Percentiles rank a stretch among this genome's conserved stretches.
These are phyloP conservation scores for Collariella sp. DNA, from an alignment of 495 filamentous ascomycete species.

Conservation along the genomic window DNA sequence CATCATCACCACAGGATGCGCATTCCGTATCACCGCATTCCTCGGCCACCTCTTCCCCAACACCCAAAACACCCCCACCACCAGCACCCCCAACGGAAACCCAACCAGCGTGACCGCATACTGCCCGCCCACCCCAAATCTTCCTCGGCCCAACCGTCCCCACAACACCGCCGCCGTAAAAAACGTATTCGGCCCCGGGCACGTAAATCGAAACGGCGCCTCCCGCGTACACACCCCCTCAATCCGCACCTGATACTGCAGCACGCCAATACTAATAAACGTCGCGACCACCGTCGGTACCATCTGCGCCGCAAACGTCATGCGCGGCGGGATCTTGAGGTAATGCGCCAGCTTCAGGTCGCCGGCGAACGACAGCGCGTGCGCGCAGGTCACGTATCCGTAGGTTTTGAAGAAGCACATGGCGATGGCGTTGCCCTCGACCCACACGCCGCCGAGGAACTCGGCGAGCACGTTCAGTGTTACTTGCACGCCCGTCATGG, in stretches of 20 bases:
- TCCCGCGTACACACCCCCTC: conserved; percentile 31
- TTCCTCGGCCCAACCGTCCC: conserved; percentile 40
- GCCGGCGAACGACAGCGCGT: conserved; percentile 31
- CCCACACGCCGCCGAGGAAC: conserved; percentile 37
- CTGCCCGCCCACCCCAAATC: conserved; percentile 33
- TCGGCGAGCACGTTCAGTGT: conserved; percentile 39
- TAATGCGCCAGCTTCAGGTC: conserved; percentile 41
- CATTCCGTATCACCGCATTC: conserved; percentile 28
- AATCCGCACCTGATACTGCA: conserved; percentile 36
- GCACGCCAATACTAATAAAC: conserved; percentile 32
- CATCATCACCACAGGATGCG: conserved; percentile 35
- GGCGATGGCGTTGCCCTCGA: conserved; percentile 35
- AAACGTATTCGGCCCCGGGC: conserved; percentile 36
- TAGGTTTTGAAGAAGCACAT: conserved; percentile 41
- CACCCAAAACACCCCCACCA: conserved; percentile 27
- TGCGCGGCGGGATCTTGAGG: conserved; percentile 35
- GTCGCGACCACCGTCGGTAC: conserved; percentile 33
- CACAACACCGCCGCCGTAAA: conserved; percentile 39
- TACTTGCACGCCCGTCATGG: conserved; percentile 37
- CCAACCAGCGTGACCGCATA: conserved; percentile 31
- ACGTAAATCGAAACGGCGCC: conserved; percentile 34
- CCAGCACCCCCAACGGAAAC: conserved; percentile 31
- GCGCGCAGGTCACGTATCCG: conserved; percentile 36
- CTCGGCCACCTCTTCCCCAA: conserved; percentile 25
- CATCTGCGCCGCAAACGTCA: conserved; percentile 39